Percentiles rank a stretch among this genome's conserved stretches.
Evolutionary conservation across 257 asterid species (phyloP).

Genomic region (Jacaranda mimosifolia): DNA sequence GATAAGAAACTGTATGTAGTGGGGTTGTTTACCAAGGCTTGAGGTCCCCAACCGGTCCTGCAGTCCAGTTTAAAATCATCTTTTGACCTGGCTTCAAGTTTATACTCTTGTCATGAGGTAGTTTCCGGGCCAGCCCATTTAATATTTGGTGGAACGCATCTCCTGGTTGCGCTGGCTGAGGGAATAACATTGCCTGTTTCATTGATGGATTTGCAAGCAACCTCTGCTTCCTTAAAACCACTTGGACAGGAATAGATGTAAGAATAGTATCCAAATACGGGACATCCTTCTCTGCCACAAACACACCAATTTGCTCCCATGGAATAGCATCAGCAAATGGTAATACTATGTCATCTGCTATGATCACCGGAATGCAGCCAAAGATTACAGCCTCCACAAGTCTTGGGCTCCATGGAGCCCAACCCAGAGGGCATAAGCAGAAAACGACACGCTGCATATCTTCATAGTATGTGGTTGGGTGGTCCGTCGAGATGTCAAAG

Average conservation of each 20-base stretch:
- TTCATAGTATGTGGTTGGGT: constrained; percentile 80
- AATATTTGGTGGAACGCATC: constrained; percentile 86
- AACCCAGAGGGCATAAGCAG: constrained; percentile 90
- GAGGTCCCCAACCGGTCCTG: constrained; percentile 60
- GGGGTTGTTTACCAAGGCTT: constrained; percentile 67
- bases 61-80: constrained; percentile 55
- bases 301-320: constrained; percentile 63
- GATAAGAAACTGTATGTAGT: not conserved
- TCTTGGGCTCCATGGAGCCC: constrained; percentile 96
- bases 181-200: constrained; percentile 68
- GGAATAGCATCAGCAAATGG: constrained; percentile 78
- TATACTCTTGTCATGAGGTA: constrained; percentile 48
- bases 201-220: constrained; percentile 60
- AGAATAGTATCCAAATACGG: constrained; percentile 63
- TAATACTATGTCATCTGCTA: constrained; percentile 83
- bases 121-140: constrained; percentile 73
- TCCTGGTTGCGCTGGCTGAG: constrained; percentile 74
- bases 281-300: constrained; percentile 58
- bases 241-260: constrained; percentile 55
- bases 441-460: constrained; percentile 87
- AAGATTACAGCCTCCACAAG: constrained; percentile 85
- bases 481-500: constrained; percentile 85
- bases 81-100: constrained; percentile 48
- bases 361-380: constrained; percentile 88
- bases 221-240: constrained; percentile 75